Evolutionary conservation across 202 grass and related monocot species (phyloP).

Genomic region (Zoysia matrella): DNA sequence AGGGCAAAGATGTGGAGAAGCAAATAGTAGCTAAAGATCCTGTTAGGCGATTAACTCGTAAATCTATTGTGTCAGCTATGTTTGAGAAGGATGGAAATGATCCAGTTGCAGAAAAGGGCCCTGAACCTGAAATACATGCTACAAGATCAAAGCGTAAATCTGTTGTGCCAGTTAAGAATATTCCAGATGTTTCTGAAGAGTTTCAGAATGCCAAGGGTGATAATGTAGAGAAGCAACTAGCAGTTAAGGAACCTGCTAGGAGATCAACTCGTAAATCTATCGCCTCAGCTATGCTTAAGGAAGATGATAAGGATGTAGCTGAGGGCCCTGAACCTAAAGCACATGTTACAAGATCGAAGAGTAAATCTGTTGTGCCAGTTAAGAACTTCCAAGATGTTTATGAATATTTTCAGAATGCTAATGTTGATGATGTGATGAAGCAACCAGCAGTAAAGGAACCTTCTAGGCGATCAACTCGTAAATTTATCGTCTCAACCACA

Average conservation of each 20-base stretch:
- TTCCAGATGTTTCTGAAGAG: background rate
- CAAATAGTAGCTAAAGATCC: background rate
- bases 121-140: background rate
- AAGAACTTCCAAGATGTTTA: background rate
- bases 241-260: conserved; percentile 10
- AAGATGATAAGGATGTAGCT: too few species aligned
- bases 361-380: conserved; percentile 23
- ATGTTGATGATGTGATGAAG: background rate
- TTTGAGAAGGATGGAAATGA: background rate
- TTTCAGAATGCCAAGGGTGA: background rate
- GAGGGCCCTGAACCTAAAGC: background rate
- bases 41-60: background rate
- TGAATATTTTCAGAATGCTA: background rate
- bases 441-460: conserved; percentile 3
- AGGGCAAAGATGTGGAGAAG: background rate
- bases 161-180: background rate
- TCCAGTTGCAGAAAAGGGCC: background rate
- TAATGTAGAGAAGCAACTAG: background rate
- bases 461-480: conserved; percentile 26
- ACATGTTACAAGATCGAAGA: background rate
- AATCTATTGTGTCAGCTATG: background rate
- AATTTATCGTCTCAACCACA: conserved; percentile 2
- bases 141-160: conserved; percentile 28
- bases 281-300: conserved; percentile 6
- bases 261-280: conserved; percentile 22